A percentile compares a stretch with the other conserved stretches of the same genome.
These are phyloP conservation scores for Clitocybe nebularis DNA, from an alignment of 1,284 basidiomycete genomes.

Conservation along the genomic window DNA sequence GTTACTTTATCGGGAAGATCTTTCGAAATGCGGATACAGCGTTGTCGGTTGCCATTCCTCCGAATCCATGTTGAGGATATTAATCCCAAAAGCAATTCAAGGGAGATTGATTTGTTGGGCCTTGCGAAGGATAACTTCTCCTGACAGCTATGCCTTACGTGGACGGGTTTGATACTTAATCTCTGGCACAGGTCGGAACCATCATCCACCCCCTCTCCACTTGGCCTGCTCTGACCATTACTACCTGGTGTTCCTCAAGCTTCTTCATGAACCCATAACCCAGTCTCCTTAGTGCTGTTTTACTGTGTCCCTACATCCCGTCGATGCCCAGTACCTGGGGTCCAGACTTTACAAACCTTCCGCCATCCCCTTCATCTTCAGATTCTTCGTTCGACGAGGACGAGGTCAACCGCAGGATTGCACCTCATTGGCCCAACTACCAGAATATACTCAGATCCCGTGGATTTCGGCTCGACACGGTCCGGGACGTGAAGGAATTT, in stretches of 20 bases:
- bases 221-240: neutral
- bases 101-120: slow-evolving; percentile 25
- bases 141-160: slow-evolving; percentile 25
- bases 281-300: no score
- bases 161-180: slow-evolving; percentile 19
- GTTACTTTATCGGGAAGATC: slow-evolving; percentile 33
- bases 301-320: neutral
- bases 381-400: slow-evolving; percentile 58
- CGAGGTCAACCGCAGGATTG: slow-evolving; percentile 51
- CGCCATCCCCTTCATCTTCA: slow-evolving; percentile 39
- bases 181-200: slow-evolving; percentile 5
- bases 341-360: slow-evolving; percentile 21
- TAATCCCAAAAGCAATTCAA: slow-evolving; percentile 27
- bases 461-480: slow-evolving; percentile 65
- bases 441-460: slow-evolving; percentile 40
- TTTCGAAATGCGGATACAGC: slow-evolving; percentile 25
- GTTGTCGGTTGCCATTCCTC: slow-evolving; percentile 24
- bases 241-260: neutral
- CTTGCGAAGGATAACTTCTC: slow-evolving; percentile 30
- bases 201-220: neutral
- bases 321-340: slow-evolving; percentile 21
- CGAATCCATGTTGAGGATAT: slow-evolving; percentile 27
- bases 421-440: slow-evolving; percentile 60
- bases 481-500: slow-evolving; percentile 56
- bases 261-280: neutral